These are phyloP conservation scores for Lentinula raphanica DNA, from an alignment of 768 basidiomycete species.

Conservation along the genomic window DNA sequence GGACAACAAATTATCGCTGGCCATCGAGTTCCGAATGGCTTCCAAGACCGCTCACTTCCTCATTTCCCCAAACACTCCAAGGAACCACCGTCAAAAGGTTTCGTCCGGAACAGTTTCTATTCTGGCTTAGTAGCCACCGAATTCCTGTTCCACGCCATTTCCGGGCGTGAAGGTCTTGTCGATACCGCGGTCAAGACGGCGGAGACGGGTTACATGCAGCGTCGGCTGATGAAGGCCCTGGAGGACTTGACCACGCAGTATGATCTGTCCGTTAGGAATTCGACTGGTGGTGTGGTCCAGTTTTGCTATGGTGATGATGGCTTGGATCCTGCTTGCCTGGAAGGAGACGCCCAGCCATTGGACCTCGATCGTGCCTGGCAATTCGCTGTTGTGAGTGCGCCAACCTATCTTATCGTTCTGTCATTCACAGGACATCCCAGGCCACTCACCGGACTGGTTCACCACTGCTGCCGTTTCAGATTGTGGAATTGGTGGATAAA, in stretches of 20 bases:
- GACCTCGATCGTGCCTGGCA: slow-evolving; percentile 85
- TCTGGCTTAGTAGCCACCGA: slow-evolving; percentile 89
- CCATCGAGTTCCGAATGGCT: slow-evolving; percentile 96
- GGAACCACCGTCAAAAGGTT: slow-evolving; percentile 95
- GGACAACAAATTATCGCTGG: slow-evolving; percentile 99
- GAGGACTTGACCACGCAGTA: slow-evolving; percentile 97
- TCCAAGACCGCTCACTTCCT: slow-evolving; percentile 97
- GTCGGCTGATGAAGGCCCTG: slow-evolving; percentile 97
- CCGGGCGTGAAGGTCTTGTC: slow-evolving; percentile 95
- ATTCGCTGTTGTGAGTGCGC: slow-evolving; percentile 65
- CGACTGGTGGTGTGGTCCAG: slow-evolving; percentile 91
- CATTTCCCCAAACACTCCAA: slow-evolving; percentile 97
- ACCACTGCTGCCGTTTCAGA: slow-evolving; percentile 81
- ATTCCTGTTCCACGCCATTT: slow-evolving; percentile 98
- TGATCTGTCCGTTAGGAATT: slow-evolving; percentile 92
- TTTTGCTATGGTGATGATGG: slow-evolving; percentile 97
- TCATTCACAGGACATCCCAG: not conserved
- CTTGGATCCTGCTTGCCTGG: slow-evolving; percentile 92
- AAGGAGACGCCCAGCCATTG: slow-evolving; percentile 92
- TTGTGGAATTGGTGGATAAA: slow-evolving; percentile 63
- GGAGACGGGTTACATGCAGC: slow-evolving; percentile 99
- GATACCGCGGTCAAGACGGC: slow-evolving; percentile 99
- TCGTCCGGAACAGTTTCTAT: slow-evolving; percentile 96
- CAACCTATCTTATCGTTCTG: not conserved
- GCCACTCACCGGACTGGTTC: slow-evolving; percentile 54